Evolutionary conservation across 768 basidiomycete genomes (phyloP).

Genomic region (Myochromella boudieri): DNA sequence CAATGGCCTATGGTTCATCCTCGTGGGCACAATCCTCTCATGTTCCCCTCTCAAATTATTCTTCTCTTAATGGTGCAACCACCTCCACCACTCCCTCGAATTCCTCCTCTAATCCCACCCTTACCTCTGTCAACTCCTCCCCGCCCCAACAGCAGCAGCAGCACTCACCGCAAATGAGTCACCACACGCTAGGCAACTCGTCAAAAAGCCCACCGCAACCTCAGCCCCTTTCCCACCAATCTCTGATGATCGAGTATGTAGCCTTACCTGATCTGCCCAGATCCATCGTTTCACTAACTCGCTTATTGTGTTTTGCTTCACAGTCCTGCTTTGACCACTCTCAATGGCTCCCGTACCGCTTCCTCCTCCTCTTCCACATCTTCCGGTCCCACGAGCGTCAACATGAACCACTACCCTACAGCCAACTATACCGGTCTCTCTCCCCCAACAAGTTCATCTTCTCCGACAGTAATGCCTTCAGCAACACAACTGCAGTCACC

Average conservation of each 20-base stretch:
- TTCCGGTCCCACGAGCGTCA: too few relatives aligned
- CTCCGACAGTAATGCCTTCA: constrained; percentile 36
- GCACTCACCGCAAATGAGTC: constrained; percentile 28
- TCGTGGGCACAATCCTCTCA: constrained; percentile 43
- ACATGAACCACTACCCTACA: constrained; percentile 42
- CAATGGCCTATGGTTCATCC: constrained; percentile 53
- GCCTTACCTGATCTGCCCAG: constrained; percentile 9
- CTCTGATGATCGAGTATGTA: constrained; percentile 73
- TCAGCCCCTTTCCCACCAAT: constrained; percentile 29
- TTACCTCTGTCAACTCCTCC: constrained; percentile 22
- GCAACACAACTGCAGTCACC: constrained; percentile 35
- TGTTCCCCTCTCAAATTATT: constrained; percentile 72
- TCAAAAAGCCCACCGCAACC: constrained; percentile 26
- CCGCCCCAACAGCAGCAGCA: constrained; percentile 21
- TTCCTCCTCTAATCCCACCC: constrained; percentile 25
- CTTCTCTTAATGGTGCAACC: constrained; percentile 78
- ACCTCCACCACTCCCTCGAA: constrained; percentile 37
- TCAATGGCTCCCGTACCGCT: constrained; percentile 40
- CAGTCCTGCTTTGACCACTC: constrained; percentile 62
- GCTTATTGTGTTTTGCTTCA: constrained; percentile 7
- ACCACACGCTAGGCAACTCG: too few relatives aligned
- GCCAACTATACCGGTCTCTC: constrained; percentile 38
- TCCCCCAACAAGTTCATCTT: constrained; percentile 12
- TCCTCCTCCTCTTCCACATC: too few relatives aligned
- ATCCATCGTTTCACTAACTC: constrained; percentile 15